These are phyloP conservation scores for Pichia exigua DNA, from an alignment of 805 yeast species.

Conservation along the genomic window DNA sequence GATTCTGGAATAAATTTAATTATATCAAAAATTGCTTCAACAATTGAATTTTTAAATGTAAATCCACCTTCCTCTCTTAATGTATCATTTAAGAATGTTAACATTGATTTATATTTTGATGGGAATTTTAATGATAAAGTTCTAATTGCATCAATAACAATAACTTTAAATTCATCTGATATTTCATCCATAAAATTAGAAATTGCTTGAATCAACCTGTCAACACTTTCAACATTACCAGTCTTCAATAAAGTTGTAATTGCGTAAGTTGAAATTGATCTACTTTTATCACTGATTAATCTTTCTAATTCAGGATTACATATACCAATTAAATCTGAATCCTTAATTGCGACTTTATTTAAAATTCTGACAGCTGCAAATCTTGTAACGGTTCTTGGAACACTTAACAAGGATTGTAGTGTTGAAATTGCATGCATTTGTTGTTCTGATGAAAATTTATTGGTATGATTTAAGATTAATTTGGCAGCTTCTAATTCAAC, in stretches of 20 bases:
- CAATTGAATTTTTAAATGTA: slow-evolving; percentile 75
- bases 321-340: slow-evolving; percentile 69
- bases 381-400: slow-evolving; percentile 82
- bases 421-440: slow-evolving; percentile 64
- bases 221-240: slow-evolving; percentile 84
- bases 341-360: slow-evolving; percentile 73
- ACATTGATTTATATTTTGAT: slow-evolving; percentile 74
- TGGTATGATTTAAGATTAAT: slow-evolving; percentile 47
- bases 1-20: slow-evolving; percentile 81
- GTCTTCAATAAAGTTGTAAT: slow-evolving; percentile 93
- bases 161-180: slow-evolving; percentile 90
- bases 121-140: slow-evolving; percentile 92
- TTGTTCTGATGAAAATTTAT: slow-evolving; percentile 51
- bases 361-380: slow-evolving; percentile 91
- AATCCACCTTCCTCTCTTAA: slow-evolving; percentile 89
- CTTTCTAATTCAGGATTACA: slow-evolving; percentile 83
- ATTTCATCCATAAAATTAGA: slow-evolving; percentile 86
- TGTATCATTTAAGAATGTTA: slow-evolving; percentile 71
- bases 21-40: slow-evolving; percentile 89
- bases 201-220: slow-evolving; percentile 80
- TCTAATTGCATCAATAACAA: slow-evolving; percentile 91
- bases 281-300: slow-evolving; percentile 78
- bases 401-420: slow-evolving; percentile 69
- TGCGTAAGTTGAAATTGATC: slow-evolving; percentile 93
- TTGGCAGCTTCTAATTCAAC: slow-evolving; percentile 91